Conservation (phyloP, 164 flowering plant genomes). For the Berberis thunbergii region DNA sequence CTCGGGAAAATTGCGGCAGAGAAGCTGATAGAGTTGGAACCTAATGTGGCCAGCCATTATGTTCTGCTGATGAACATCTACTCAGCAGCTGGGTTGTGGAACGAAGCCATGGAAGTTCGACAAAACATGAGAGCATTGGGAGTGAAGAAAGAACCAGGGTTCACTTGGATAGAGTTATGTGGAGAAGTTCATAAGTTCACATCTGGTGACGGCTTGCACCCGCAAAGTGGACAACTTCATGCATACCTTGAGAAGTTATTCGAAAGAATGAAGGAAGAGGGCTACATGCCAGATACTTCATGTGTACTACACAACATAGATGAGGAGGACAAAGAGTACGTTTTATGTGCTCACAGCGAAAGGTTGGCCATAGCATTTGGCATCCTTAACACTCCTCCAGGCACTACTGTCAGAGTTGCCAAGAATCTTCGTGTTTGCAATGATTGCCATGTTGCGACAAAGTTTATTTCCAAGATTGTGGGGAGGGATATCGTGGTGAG, state of each 20-base stretch:
- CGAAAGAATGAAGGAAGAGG: constrained; percentile 6
- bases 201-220: constrained; percentile 1
- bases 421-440: constrained; percentile 11
- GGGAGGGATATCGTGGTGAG: constrained; percentile 6
- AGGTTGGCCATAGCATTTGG: constrained; percentile 11
- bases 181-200: constrained; percentile 8
- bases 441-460: constrained; percentile 8
- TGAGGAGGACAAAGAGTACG: constrained; percentile 3
- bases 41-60: constrained; percentile 9
- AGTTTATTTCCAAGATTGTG: constrained; percentile 7
- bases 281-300: constrained; percentile 9
- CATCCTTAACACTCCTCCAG: constrained; percentile 11
- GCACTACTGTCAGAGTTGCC: constrained; percentile 8
- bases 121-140: constrained; percentile 6
- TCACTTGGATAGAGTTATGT: constrained; percentile 7
- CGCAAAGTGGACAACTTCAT: constrained; percentile 1
- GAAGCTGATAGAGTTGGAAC: constrained; percentile 6
- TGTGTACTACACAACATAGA: constrained; percentile 8
- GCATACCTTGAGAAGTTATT: background rate
- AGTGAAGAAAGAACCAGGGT: constrained; percentile 8
- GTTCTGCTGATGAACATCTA: constrained; percentile 6
- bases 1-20: constrained; percentile 10
- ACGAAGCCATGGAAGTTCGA: constrained; percentile 3
- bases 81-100: constrained; percentile 7
- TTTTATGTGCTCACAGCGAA: constrained; percentile 8